These are phyloP conservation scores for Triangularia setosa DNA, from an alignment of 2,329 filamentous ascomycete genomes.

Conservation along the genomic window DNA sequence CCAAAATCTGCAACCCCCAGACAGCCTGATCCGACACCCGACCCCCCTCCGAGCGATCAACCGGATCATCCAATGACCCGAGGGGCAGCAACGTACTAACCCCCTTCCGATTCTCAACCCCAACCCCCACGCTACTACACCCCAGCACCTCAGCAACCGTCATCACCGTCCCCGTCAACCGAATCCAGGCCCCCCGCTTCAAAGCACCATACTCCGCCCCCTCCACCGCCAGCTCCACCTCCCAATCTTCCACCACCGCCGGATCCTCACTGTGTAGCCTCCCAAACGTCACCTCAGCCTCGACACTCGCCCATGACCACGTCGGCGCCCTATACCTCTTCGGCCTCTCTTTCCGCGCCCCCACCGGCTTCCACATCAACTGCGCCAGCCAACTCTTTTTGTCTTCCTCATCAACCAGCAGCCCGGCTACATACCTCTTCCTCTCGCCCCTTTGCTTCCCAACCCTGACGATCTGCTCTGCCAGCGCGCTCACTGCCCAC, in stretches of 20 bases:
- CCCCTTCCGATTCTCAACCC: background rate
- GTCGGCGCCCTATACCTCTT: slow-evolving; percentile 7
- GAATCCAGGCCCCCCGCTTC: background rate
- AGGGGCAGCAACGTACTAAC: background rate
- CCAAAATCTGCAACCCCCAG: background rate
- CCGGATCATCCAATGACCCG: background rate
- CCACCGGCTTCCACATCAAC: slow-evolving; percentile 1
- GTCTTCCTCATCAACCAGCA: background rate
- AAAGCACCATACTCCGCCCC: background rate
- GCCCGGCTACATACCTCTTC: background rate
- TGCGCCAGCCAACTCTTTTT: background rate
- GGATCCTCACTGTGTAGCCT: no score
- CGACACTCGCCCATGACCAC: slow-evolving; percentile 12
- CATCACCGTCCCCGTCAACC: background rate
- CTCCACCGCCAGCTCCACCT: background rate
- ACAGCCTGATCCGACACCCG: background rate
- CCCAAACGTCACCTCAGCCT: background rate
- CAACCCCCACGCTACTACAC: background rate
- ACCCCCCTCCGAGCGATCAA: background rate
- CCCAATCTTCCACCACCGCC: background rate
- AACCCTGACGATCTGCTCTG: slow-evolving; percentile 4
- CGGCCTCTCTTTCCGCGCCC: background rate
- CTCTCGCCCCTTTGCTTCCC: background rate
- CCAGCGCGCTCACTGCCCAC: slow-evolving; percentile 3
- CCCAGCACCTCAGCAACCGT: background rate